phyloP scores from a whole-genome alignment of 2,329 filamentous ascomycete genomes.

The Neofusicoccum kwambonambiense region DNA sequence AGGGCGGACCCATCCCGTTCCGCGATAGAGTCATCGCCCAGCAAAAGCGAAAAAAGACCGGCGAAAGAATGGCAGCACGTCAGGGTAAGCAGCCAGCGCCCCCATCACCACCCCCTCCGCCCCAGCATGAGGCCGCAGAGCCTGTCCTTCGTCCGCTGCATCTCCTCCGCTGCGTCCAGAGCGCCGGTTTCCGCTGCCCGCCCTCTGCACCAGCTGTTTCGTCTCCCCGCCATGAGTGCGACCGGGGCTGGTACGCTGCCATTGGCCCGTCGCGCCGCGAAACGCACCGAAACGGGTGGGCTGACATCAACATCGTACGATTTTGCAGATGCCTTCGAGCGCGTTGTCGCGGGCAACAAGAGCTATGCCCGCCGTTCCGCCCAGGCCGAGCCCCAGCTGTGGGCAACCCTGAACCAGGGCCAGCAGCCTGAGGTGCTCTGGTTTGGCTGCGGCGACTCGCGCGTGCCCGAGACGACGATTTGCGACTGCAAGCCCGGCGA shows the following conservation, averaged over 20 bases:
- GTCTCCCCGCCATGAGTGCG: slow-evolving; percentile 3
- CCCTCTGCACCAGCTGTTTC: slow-evolving; percentile 2
- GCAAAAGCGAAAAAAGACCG: not conserved
- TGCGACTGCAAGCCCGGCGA: slow-evolving; percentile 77
- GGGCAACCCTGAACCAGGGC: slow-evolving; percentile 64
- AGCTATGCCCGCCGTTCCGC: slow-evolving; percentile 67
- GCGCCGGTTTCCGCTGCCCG: slow-evolving; percentile 14
- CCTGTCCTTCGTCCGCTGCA: not conserved
- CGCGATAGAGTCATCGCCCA: slow-evolving; percentile 14
- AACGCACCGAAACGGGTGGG: not conserved
- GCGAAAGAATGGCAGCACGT: not conserved
- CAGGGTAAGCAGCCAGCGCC: slow-evolving; percentile 1
- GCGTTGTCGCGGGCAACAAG: slow-evolving; percentile 66
- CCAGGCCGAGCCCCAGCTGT: slow-evolving; percentile 68
- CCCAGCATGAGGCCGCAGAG: slow-evolving; percentile 2
- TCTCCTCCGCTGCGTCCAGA: not conserved
- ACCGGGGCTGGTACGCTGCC: slow-evolving; percentile 10
- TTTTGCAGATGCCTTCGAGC: slow-evolving; percentile 55
- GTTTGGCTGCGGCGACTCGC: slow-evolving; percentile 85
- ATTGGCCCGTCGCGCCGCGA: slow-evolving; percentile 8
- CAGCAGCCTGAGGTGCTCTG: slow-evolving; percentile 71
- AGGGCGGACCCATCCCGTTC: slow-evolving; percentile 7
- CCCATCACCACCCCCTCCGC: not conserved
- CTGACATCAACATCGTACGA: slow-evolving; percentile 18
- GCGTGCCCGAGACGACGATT: slow-evolving; percentile 79